Evolutionary conservation across 2,329 filamentous ascomycete species (phyloP).

Genomic region (Pseudogymnoascus sp.): DNA sequence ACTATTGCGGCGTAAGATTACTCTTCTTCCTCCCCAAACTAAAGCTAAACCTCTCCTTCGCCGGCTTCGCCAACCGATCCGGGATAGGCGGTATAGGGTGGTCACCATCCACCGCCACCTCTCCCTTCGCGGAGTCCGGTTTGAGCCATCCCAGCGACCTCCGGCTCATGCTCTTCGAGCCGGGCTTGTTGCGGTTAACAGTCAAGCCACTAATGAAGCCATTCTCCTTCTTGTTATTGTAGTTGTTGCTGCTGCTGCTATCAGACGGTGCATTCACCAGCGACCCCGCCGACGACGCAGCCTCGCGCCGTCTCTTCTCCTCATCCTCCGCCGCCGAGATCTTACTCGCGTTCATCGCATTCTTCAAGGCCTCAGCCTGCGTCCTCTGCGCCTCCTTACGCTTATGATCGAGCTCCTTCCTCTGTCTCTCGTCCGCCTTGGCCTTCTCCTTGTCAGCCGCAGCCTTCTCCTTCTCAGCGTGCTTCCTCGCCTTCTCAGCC

Average conservation of each 20-base stretch:
- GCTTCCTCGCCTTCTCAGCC: conserved; percentile 36
- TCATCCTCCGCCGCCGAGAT: conserved; percentile 49
- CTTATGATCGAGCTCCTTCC: conserved; percentile 23
- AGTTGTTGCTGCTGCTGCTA: not conserved
- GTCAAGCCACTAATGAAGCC: conserved; percentile 41
- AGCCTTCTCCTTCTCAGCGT: conserved; percentile 29
- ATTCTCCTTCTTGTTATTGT: conserved; percentile 26
- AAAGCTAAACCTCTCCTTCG: conserved; percentile 59
- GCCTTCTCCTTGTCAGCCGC: conserved; percentile 37
- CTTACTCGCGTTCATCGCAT: conserved; percentile 49
- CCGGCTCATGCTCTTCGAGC: conserved; percentile 70
- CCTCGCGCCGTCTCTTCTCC: conserved; percentile 50
- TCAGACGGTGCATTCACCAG: not conserved
- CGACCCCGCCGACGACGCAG: conserved; percentile 11
- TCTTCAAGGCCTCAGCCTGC: conserved; percentile 49
- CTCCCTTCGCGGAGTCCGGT: conserved; percentile 10
- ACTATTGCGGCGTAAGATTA: conserved; percentile 29
- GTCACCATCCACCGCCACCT: conserved; percentile 22
- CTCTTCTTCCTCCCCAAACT: conserved; percentile 65
- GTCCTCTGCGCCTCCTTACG: conserved; percentile 35
- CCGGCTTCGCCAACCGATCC: conserved; percentile 39
- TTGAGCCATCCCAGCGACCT: conserved; percentile 58
- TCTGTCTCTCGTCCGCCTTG: conserved; percentile 39
- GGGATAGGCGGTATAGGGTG: conserved; percentile 22
- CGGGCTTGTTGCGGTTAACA: conserved; percentile 51